A percentile compares a stretch with the other conserved stretches of the same genome.
phyloP scores from a whole-genome alignment of 257 asterid genomes.

The Jaltomata sinuosa region DNA sequence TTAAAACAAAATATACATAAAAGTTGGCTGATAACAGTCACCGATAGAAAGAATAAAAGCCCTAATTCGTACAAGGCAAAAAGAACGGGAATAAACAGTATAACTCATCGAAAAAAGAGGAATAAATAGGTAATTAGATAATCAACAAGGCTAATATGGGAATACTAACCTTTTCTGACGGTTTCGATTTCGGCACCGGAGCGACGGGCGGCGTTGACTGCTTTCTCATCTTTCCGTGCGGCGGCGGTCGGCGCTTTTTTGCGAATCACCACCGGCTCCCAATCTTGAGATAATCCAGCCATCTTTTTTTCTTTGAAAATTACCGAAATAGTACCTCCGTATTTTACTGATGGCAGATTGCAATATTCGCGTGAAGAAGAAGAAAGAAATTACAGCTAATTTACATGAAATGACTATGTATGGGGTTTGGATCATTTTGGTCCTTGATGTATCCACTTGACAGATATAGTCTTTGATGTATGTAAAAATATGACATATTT shows the following conservation, averaged over 20 bases:
- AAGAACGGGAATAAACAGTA: background rate
- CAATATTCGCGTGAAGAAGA: background rate
- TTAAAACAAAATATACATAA: background rate
- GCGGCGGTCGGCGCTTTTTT: slow-evolving; percentile 92
- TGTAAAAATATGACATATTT: background rate
- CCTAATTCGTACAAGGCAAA: background rate
- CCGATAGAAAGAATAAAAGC: background rate
- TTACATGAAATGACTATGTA: background rate
- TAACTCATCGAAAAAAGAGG: background rate
- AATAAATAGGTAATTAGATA: background rate
- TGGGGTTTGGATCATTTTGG: no score
- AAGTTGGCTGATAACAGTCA: background rate
- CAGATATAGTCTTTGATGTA: background rate
- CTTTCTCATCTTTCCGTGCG: slow-evolving; percentile 88
- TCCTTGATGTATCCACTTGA: no score
- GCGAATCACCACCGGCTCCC: slow-evolving; percentile 92
- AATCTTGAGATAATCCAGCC: slow-evolving; percentile 55
- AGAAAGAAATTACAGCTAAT: background rate
- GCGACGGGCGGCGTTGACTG: slow-evolving; percentile 97
- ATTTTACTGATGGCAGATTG: background rate
- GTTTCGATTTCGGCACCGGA: slow-evolving; percentile 93
- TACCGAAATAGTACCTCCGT: background rate
- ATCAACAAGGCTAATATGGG: background rate
- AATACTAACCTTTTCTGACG: slow-evolving; percentile 41
- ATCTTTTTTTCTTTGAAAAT: background rate